Evolutionary conservation across 352 stramenopile genomes (phyloP).

Genomic region (Phytophthora palmivora): DNA sequence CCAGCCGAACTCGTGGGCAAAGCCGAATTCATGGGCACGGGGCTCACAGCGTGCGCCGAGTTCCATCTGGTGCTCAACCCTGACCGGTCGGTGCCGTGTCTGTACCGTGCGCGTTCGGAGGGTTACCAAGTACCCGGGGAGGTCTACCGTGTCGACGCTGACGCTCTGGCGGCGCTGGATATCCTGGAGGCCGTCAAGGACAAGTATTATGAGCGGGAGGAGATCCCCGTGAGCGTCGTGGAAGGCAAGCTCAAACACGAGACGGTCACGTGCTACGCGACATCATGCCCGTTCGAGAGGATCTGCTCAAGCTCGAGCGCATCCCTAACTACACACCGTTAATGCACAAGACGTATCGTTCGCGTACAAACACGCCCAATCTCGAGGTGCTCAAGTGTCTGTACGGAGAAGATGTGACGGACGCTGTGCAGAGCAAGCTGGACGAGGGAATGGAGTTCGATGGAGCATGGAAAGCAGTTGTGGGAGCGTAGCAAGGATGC

Average conservation of each 20-base stretch:
- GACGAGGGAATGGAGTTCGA: conserved; percentile 51
- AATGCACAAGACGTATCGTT: conserved; percentile 57
- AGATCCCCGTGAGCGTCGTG: conserved; percentile 62
- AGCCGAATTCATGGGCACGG: conserved; percentile 55
- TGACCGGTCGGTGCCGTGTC: conserved; percentile 64
- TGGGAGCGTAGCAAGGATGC: conserved; percentile 18
- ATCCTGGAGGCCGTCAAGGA: conserved; percentile 79
- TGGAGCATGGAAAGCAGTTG: conserved; percentile 50
- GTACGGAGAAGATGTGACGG: conserved; percentile 48
- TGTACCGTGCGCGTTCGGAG: conserved; percentile 50
- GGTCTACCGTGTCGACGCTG: conserved; percentile 67
- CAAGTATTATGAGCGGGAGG: conserved; percentile 71
- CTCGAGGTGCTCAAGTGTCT: conserved; percentile 67
- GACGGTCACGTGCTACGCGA: conserved; percentile 51
- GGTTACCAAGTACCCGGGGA: conserved; percentile 64
- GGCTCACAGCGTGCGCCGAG: conserved; percentile 46
- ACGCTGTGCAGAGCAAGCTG: conserved; percentile 49
- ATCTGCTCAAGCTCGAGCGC: conserved; percentile 55
- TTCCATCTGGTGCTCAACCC: conserved; percentile 69
- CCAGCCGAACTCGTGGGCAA: conserved; percentile 53
- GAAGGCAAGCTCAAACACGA: conserved; percentile 49
- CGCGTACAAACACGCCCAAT: conserved; percentile 46
- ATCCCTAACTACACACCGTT: conserved; percentile 61
- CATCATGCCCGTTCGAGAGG: conserved; percentile 61
- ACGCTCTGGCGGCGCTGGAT: conserved; percentile 63